Conservation (phyloP, 495 filamentous ascomycete genomes). For the Penicillium crystallinum region DNA sequence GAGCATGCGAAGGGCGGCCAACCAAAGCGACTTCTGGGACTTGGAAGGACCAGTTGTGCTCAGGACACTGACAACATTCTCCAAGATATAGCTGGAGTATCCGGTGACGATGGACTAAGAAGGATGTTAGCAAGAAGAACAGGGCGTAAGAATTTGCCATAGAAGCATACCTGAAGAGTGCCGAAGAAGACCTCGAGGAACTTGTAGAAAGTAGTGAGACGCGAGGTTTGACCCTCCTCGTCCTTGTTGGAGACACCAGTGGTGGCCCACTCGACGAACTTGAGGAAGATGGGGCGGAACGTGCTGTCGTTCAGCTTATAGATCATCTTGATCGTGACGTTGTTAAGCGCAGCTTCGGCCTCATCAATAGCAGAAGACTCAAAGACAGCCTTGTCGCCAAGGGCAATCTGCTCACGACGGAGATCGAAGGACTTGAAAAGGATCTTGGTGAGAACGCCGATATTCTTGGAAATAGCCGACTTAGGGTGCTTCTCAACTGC, state of each 20-base stretch:
- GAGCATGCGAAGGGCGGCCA: constrained; percentile 61
- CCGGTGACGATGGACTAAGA: constrained; percentile 77
- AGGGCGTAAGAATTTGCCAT: not conserved
- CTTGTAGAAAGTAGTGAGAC: constrained; percentile 67
- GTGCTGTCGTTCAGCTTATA: constrained; percentile 95
- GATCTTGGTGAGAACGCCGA: constrained; percentile 58
- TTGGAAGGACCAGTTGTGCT: constrained; percentile 42
- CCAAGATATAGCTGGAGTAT: constrained; percentile 81
- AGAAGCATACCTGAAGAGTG: constrained; percentile 62
- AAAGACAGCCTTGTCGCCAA: constrained; percentile 33
- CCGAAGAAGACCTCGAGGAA: constrained; percentile 76
- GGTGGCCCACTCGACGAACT: constrained; percentile 74
- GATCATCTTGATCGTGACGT: constrained; percentile 76
- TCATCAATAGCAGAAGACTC: constrained; percentile 50
- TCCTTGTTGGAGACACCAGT: constrained; percentile 55
- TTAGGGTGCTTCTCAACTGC: constrained; percentile 75
- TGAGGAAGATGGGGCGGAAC: constrained; percentile 88
- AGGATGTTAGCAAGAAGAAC: not conserved
- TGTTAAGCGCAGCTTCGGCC: constrained; percentile 61
- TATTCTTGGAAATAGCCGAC: constrained; percentile 63
- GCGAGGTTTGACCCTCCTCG: constrained; percentile 43
- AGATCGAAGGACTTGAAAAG: constrained; percentile 71
- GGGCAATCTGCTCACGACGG: constrained; percentile 48
- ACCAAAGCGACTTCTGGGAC: constrained; percentile 54
- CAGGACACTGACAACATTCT: constrained; percentile 63